Evolutionary conservation across 768 basidiomycete genomes (phyloP), one percentile per base, ranked within the genome.

Genomic region (Lentinus tigrinus): DNA sequence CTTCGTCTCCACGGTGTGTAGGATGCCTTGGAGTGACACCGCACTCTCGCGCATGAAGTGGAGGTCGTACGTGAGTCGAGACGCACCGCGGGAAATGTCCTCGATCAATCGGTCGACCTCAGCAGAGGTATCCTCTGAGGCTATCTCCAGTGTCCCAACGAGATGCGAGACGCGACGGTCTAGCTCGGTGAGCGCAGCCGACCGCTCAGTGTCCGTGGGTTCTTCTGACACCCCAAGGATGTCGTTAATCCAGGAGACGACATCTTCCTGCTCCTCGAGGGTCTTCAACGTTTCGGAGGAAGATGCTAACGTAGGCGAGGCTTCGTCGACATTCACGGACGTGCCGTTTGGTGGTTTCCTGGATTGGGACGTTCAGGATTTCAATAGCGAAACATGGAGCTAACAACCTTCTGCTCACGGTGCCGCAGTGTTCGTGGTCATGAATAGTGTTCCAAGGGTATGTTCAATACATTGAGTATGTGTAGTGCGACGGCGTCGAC

Each of bases 1-100:
- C 47, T 79, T 79, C 28, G 76, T 72, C 54, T 88, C 81, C 17
- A 94, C 85, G 31, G 79, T 78, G 27, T 80, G 75, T 21, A 99
- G 77, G 9, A 84, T 75, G 27, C 75, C 76, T 59, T 91, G 89
- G 23, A 98, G 79, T 3, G 89, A 81, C 17, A 89, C 73, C 1
- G 95, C 95, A 31, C 88, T 86, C 66, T 98, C 96, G 42, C 92
- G 88, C 86, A 98, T 95, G 76, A 97, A 97, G 70, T 98, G 95
- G 36, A 99, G 79, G 73, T 98, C 97, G 70, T 97, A 98, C 1
- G 91, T 86, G 46, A 99, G 80, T 38, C 97, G 84, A 13, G 97
- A 93, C 21, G 98, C 87, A 4, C 88, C 84, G 48, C 95, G 85
- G 2, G 95, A 93, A 42, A 98, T 91, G 69, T 98, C 95, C 68